These are phyloP conservation scores for Triglochin maritima DNA, from an alignment of 106 monocot species.

Conservation along the genomic window DNA sequence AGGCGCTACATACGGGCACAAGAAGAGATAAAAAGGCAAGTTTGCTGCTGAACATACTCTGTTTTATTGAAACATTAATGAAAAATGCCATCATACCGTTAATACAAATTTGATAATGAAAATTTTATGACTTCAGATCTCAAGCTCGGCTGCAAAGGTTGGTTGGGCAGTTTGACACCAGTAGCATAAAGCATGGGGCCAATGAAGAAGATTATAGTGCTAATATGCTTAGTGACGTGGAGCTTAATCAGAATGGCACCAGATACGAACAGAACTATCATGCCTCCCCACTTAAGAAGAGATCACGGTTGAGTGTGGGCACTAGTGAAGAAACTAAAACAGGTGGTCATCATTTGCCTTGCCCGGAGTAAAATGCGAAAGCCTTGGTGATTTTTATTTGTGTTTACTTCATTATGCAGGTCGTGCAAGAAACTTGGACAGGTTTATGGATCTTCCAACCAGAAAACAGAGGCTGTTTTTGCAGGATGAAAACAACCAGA, in stretches of 20 bases:
- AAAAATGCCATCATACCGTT: too few relatives aligned
- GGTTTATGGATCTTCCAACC: slow-evolving; percentile 1
- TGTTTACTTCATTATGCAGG: background rate
- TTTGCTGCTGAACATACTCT: background rate
- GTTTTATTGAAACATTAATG: too few relatives aligned
- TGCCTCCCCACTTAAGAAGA: slow-evolving; percentile 21
- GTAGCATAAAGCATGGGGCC: slow-evolving; percentile 1
- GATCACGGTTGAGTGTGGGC: slow-evolving; percentile 7
- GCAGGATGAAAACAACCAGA: slow-evolving; percentile 1
- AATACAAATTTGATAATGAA: too few relatives aligned
- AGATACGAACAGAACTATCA: slow-evolving; percentile 9
- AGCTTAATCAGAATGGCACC: slow-evolving; percentile 4
- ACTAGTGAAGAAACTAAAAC: slow-evolving; percentile 18
- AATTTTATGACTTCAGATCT: slow-evolving; percentile 8
- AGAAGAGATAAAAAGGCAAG: slow-evolving; percentile 22
- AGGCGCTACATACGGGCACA: slow-evolving; percentile 14
- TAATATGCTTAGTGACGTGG: slow-evolving; percentile 23
- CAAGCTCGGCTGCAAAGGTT: slow-evolving; percentile 22
- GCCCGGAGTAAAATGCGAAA: background rate
- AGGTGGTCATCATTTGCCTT: slow-evolving; percentile 7
- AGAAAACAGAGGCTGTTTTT: slow-evolving; percentile 1
- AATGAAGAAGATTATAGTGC: slow-evolving; percentile 30
- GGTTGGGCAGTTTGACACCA: slow-evolving; percentile 9
- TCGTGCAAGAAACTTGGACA: background rate
- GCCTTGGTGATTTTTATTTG: background rate